These are phyloP conservation scores for Drechmeria coniospora DNA, from an alignment of 2,329 filamentous ascomycete genomes.

Conservation along the genomic window DNA sequence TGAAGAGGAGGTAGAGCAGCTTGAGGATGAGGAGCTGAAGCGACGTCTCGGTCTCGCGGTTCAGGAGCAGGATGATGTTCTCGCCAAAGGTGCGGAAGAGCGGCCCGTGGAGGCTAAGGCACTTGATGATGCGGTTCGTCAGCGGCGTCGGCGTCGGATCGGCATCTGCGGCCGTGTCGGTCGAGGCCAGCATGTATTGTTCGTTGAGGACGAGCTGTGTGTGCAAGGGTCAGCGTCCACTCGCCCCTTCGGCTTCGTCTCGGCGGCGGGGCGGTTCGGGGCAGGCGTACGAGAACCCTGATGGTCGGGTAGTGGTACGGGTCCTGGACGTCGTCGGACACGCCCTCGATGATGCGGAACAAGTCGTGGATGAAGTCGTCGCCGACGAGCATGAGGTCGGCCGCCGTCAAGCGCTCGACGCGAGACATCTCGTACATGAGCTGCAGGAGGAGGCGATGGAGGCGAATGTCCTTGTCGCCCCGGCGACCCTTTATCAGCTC, in stretches of 20 bases:
- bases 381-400: constrained; percentile 62
- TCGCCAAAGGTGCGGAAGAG: constrained; percentile 90
- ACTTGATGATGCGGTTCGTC: constrained; percentile 89
- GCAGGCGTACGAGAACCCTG: constrained; percentile 57
- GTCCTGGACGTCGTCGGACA: constrained; percentile 76
- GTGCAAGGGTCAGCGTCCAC: constrained; percentile 6
- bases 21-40: constrained; percentile 94
- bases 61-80: constrained; percentile 88
- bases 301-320: constrained; percentile 95
- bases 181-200: constrained; percentile 82
- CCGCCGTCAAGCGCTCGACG: constrained; percentile 62
- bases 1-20: constrained; percentile 87
- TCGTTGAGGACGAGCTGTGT: constrained; percentile 82
- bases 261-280: not conserved
- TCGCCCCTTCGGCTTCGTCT: too few relatives aligned
- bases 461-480: constrained; percentile 48
- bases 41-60: constrained; percentile 87
- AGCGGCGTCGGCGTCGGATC: constrained; percentile 33
- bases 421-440: constrained; percentile 93
- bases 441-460: constrained; percentile 73
- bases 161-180: constrained; percentile 27
- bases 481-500: constrained; percentile 59
- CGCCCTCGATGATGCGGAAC: constrained; percentile 73
- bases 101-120: constrained; percentile 66
- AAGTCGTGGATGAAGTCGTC: constrained; percentile 75